Evolutionary conservation across 768 basidiomycete genomes (phyloP), one percentile per base, ranked within the genome.

Genomic region (Hirschioporus abietinus): DNA sequence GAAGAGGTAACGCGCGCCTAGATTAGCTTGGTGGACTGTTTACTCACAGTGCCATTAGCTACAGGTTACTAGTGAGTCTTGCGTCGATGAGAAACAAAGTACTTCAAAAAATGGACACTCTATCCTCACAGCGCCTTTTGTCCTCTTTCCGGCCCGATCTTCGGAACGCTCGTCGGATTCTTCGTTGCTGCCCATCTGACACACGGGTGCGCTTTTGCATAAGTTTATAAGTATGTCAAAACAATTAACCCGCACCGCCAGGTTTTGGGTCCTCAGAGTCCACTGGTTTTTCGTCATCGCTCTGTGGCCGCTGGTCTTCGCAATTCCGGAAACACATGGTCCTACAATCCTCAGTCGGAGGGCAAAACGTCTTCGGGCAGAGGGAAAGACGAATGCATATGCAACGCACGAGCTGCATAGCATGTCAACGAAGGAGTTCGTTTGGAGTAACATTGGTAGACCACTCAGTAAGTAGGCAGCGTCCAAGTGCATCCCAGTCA

Each of bases 151-250:
- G 70, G 70, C 1, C 72, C 72, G 0, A 70, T 69, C 60, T 66
- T 71, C 35, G 72, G 70, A 12, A 67, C 66, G 18, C 60, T 72
- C 12, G 63, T 72, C 18, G 72, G 72, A n/a, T 72, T 72, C 64
- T 71, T 72, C 63, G 66, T 72, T 25, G 72, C 70, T 7, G 70
- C 68, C 1, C 24, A 69, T 59, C 63, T 68, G 6, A 64, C 63
- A 18, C 58, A 52, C 7, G 66, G 57, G 70, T 70, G 58, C 30
- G 71, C 30, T 30, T 30, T 30, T 63, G 25, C 1, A 36, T 9
- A 25, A 15, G 7, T 20, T n/a, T 63, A 63, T 6, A 42, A 18
- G n/a, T 17, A 7, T 36, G 5, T 18, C 27, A 17, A 20, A 17
- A 23, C 30, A 17, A 17, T 25, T 58, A 7, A 20, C 59, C 20